These are phyloP conservation scores for Colletotrichum nymphaeae DNA, from an alignment of 2,329 filamentous ascomycete genomes.

Conservation along the genomic window DNA sequence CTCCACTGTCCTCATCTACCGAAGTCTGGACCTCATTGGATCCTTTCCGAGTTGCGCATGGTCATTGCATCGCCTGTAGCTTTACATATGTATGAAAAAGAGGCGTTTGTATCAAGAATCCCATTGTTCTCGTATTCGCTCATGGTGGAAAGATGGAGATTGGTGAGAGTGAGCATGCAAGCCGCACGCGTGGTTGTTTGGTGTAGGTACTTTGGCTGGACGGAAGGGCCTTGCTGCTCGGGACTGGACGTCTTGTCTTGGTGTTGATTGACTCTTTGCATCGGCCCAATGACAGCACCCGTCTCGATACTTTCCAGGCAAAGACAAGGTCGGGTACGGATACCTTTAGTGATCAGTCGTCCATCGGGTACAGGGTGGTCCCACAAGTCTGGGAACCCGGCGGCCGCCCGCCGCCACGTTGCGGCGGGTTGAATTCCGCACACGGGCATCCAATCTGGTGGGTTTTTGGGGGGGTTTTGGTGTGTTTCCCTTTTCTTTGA, in stretches of 20 bases:
- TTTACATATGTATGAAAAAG: neutral
- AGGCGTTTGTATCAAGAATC: neutral
- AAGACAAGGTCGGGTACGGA: no score
- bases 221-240: neutral
- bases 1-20: neutral
- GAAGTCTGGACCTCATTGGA: neutral
- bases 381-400: neutral
- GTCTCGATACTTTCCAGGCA: neutral
- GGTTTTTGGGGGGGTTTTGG: neutral
- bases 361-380: neutral
- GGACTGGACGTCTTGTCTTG: neutral
- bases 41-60: neutral
- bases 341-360: no score
- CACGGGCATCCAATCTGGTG: neutral
- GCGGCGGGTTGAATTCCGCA: neutral
- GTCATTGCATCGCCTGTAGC: no score
- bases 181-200: neutral
- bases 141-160: neutral
- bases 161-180: neutral
- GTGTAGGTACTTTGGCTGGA: neutral
- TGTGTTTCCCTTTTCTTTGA: no score
- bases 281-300: neutral
- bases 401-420: constrained; percentile 14
- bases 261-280: neutral
- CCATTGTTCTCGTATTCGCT: neutral